These are phyloP conservation scores for Neckera pumila DNA, from an alignment of 225 moss, liverwort and hornwort species.

Conservation along the genomic window DNA sequence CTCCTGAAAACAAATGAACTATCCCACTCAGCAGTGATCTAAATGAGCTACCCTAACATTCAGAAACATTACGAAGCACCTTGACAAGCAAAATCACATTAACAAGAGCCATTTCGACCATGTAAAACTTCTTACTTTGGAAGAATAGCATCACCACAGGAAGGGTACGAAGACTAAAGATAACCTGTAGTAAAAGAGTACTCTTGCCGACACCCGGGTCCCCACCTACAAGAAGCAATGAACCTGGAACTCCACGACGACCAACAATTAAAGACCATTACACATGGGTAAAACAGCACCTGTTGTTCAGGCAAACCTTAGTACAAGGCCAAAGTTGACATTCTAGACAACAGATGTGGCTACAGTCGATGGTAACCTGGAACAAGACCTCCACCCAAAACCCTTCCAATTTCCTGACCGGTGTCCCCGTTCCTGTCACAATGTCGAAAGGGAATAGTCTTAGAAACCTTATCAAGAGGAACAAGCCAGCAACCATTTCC, in stretches of 20 bases:
- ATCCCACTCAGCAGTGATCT: neutral
- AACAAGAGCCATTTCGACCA: neutral
- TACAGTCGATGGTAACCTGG: slow-evolving; percentile 41
- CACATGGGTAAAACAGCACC: neutral
- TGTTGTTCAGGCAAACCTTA: neutral
- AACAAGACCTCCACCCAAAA: slow-evolving; percentile 95
- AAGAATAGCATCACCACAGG: neutral
- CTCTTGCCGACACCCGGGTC: slow-evolving; percentile 99
- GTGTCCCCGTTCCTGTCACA: slow-evolving; percentile 65
- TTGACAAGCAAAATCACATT: neutral
- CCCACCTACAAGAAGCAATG: slow-evolving; percentile 91
- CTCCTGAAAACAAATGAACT: neutral
- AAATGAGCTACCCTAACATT: neutral
- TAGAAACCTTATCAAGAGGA: neutral
- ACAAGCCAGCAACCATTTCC: neutral
- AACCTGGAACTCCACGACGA: slow-evolving; percentile 42
- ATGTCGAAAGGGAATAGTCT: neutral
- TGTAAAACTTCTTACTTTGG: neutral
- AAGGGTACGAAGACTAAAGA: neutral
- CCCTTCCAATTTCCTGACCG: slow-evolving; percentile 79
- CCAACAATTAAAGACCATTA: neutral
- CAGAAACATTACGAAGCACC: neutral
- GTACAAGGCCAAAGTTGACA: neutral
- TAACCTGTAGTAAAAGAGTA: slow-evolving; percentile 89
- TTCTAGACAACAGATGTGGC: neutral